Base-by-base conservation (phyloP, 345 rosid species). In the Heritiera fomes region DNA sequence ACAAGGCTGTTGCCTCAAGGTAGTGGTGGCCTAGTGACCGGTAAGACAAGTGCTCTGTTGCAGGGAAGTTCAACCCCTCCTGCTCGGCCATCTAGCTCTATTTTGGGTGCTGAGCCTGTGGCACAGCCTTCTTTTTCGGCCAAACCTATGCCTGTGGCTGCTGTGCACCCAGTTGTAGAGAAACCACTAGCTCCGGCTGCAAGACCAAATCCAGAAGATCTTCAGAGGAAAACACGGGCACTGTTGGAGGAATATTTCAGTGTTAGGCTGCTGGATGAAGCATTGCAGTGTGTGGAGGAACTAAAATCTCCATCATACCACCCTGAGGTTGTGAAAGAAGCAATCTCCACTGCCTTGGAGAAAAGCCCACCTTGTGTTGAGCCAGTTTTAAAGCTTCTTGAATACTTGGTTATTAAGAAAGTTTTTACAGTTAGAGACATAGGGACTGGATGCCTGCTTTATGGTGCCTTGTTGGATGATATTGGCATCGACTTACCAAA, bases 301-400 rank as follows among this genome's bases (percentile, higher is more conserved):
- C 85, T 93, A n/a, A 82, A 88, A 30, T 80, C 91, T 46, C 92
- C 94, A 1, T 87, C 85, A 13, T 90, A 89, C 81, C 92, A 91
- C 65, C 90, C 92, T 2, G 97, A 93, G 77, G 77, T 93, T n/a
- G 94, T 93, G 66, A 95, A 90, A 82, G 98, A 93, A 85, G 93
- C 97, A 3, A 88, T 95, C 58, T 82, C 79, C 46, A 87, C 92
- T 43, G 98, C 89, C 3, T 81, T 95, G 18, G 98, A 92, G 77
- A 89, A 89, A 73, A 95, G 85, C 77, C 91, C 94, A 0, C 91
- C 95, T 0, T 75, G 90, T 14, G 82, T 87, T 43, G 91, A 88
- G 52, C 88, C 75, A 30, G 90, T 87, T 14, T 69, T 78, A 0
- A 80, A 81, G 58, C 94, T 93, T 49, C 70, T 93, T 50, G 91